Percentiles rank a stretch among this genome's conserved stretches.
Conservation (phyloP, 176 grass and related monocot genomes). For the Oryza glumipatula region DNA sequence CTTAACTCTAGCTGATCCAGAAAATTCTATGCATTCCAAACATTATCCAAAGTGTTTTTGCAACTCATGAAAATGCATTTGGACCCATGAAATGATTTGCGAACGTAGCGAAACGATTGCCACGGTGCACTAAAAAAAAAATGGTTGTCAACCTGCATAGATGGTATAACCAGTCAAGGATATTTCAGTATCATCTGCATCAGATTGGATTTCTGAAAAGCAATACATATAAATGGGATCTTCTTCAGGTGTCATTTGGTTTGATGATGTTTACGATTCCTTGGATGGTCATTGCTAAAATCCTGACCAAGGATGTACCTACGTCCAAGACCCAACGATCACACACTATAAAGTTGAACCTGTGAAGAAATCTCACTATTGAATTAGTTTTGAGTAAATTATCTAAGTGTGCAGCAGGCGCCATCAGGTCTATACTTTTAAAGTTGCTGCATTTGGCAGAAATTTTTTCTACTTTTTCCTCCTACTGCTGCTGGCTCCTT, state of each 20-base stretch:
- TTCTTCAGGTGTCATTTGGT: neutral
- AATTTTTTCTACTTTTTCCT: conserved; percentile 44
- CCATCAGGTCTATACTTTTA: neutral
- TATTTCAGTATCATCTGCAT: neutral
- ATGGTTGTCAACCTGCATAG: neutral
- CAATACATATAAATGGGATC: neutral
- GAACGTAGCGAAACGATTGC: neutral
- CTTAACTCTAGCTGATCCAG: too few relatives aligned
- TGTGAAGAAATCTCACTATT: neutral
- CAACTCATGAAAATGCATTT: too few relatives aligned
- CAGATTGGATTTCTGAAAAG: neutral
- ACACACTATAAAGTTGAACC: neutral
- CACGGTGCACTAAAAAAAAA: neutral
- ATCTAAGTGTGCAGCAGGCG: neutral
- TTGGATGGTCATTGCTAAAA: neutral
- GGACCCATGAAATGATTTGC: neutral
- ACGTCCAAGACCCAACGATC: neutral
- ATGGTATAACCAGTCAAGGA: neutral
- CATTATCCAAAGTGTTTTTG: too few relatives aligned
- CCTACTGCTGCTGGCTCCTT: conserved; percentile 58
- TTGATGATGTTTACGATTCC: neutral
- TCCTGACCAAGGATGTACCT: too few relatives aligned
- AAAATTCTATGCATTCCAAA: too few relatives aligned
- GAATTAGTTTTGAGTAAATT: neutral
- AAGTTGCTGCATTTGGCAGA: neutral